These are phyloP conservation scores for Scheffersomyces illinoinensis DNA, from an alignment of 1,139 yeast species.

Conservation along the genomic window DNA sequence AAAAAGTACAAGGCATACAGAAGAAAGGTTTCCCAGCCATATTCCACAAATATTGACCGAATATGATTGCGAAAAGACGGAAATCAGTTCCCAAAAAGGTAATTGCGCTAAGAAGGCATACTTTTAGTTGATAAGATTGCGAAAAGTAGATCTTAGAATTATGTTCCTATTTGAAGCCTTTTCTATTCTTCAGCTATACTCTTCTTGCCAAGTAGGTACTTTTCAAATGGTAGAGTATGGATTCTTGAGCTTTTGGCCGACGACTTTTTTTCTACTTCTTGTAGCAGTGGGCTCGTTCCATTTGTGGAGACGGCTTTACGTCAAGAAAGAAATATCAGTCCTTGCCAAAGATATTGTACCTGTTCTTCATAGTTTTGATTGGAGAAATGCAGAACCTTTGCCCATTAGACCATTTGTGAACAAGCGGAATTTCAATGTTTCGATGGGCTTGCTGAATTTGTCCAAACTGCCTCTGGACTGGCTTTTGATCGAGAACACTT, in stretches of 20 bases:
- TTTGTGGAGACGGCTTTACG: not conserved
- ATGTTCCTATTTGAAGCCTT: not conserved
- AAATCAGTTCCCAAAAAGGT: not conserved
- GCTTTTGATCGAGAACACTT: slow-evolving; percentile 40
- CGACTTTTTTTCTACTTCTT: not conserved
- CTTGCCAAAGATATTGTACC: slow-evolving; percentile 6
- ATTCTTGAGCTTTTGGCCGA: not conserved
- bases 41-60: not conserved
- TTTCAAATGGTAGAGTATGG: not conserved
- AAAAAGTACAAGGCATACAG: not conserved
- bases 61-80: not conserved
- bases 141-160: not conserved
- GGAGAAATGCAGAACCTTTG: slow-evolving; percentile 12
- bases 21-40: not conserved
- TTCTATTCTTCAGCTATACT: not conserved
- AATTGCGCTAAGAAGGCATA: not conserved
- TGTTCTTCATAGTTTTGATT: slow-evolving; percentile 5
- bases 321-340: not conserved
- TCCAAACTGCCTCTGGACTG: slow-evolving; percentile 34
- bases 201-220: not conserved
- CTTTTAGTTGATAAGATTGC: not conserved
- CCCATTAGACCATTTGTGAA: slow-evolving; percentile 15
- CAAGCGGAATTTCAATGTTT: slow-evolving; percentile 36
- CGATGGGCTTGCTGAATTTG: slow-evolving; percentile 39
- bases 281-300: not conserved